Evolutionary conservation across 2,329 filamentous ascomycete species (phyloP).

Genomic region (Aureobasidium sp.): DNA sequence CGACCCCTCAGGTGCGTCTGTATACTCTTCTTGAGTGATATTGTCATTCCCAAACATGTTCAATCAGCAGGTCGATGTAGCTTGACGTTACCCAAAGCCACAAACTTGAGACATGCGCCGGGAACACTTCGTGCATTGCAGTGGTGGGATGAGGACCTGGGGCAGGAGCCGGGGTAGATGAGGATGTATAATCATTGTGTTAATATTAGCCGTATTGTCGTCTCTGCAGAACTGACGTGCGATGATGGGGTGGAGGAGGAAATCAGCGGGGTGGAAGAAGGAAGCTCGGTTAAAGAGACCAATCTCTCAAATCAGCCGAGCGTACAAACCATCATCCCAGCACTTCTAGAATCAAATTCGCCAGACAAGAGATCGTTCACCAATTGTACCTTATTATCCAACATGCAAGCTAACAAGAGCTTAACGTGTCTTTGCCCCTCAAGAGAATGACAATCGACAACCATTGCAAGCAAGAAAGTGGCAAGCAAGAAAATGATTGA

Average conservation of each 20-base stretch:
- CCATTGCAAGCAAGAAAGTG: too few relatives aligned
- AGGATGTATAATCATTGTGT: not conserved
- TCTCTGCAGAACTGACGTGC: not conserved
- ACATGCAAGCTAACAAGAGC: not conserved
- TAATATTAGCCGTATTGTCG: not conserved
- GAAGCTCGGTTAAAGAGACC: not conserved
- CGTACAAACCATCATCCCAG: not conserved
- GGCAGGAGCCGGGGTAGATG: not conserved
- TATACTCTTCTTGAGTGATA: not conserved
- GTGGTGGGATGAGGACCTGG: not conserved
- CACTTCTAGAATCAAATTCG: not conserved
- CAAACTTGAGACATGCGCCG: not conserved
- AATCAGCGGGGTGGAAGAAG: not conserved
- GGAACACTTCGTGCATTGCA: not conserved
- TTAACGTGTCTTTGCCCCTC: not conserved
- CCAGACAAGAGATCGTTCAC: not conserved
- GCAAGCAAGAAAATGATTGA: not conserved
- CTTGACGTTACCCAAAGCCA: slow-evolving; percentile 6
- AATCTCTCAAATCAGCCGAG: not conserved
- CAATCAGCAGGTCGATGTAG: not conserved
- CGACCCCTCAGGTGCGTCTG: not conserved
- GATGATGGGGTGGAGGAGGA: not conserved
- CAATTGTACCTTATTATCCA: not conserved
- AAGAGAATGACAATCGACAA: too few relatives aligned
- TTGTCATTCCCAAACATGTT: not conserved